Evolutionary conservation across 2,329 filamentous ascomycete genomes (phyloP), one percentile per base, ranked within the genome.

Genomic region (Fusarium sp.): DNA sequence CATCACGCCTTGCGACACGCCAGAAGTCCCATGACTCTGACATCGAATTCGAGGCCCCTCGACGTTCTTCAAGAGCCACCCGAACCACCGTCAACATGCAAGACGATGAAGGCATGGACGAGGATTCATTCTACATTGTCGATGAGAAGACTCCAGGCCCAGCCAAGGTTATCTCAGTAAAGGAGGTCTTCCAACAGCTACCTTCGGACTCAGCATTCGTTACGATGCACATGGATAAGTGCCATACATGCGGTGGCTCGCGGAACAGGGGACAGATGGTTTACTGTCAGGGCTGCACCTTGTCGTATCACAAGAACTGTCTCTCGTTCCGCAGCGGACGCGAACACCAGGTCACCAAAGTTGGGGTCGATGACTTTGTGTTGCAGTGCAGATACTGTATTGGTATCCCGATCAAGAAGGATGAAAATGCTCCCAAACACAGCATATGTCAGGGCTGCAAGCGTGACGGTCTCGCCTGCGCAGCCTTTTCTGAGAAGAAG

Each of bases 311-410:
- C 83, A 94, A 94, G 81, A 85, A 84, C 45, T 99, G 97, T 79
- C 87, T 99, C 31, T 95, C 96, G 1, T 86, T 88, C 58, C 90
- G 97, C 59, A 89, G 88, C 61, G 86, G 82, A 14, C 89, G 97
- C 69, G 95, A 98, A n/a, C 97, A 98, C 81, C 85, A 97, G 39
- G 94, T 94, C 11, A 98, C 95, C 27, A 99, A 98, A 81, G 83
- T 98, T 62, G 92, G 87, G 3, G 86, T 92, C 1, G 91, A 92
- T 3, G 84, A 92, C 41, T 98, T 97, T 77, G 92, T 99, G 18
- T 85, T 99, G 43, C 97, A 99, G 81, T 99, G 97, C 84, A 92
- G 92, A 74, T 93, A 92, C 66, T 99, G 97, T 81, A 88, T 98
- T 71, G 92, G 92, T 5, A 80, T 88, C 22, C 88, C 91, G 54